Conservation (phyloP, 345 rosid genomes). For the Aquilaria sinensis region DNA sequence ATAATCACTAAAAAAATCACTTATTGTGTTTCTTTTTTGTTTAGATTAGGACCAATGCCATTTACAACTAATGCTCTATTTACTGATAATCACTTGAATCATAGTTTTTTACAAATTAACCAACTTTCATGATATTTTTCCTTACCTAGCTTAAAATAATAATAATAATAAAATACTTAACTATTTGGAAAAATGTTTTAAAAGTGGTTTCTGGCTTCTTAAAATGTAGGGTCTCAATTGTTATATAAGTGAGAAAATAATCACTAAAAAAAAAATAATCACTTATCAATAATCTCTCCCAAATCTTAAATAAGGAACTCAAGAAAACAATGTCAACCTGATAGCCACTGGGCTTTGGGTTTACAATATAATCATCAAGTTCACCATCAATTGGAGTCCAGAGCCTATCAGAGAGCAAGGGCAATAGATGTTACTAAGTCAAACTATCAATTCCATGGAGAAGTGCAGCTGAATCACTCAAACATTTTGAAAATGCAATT, state of each 20-base stretch:
- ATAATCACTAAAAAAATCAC: too few relatives aligned
- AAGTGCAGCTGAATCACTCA: neutral
- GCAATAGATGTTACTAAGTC: neutral
- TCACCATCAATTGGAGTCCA: slow-evolving; percentile 81
- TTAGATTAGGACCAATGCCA: neutral
- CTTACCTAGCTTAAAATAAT: too few relatives aligned
- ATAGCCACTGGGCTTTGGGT: slow-evolving; percentile 75
- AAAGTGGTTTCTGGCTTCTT: neutral
- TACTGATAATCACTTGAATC: too few relatives aligned
- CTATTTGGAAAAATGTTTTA: neutral
- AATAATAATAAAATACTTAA: too few relatives aligned
- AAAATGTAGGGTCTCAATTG: too few relatives aligned
- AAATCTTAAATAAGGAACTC: neutral
- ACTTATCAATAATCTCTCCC: neutral
- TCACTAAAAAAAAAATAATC: too few relatives aligned
- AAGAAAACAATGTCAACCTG: slow-evolving; percentile 37
- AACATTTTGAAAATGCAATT: neutral
- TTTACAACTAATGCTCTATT: too few relatives aligned
- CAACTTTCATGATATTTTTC: too few relatives aligned
- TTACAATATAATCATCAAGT: slow-evolving; percentile 74
- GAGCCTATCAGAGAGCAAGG: slow-evolving; percentile 32
- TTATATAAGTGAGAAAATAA: too few relatives aligned
- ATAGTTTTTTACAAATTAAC: too few relatives aligned
- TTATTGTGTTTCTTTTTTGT: too few relatives aligned
- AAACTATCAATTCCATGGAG: neutral